Evolutionary conservation across 148 eudicot species (phyloP).

Genomic region (Persicaria tinctoria): DNA sequence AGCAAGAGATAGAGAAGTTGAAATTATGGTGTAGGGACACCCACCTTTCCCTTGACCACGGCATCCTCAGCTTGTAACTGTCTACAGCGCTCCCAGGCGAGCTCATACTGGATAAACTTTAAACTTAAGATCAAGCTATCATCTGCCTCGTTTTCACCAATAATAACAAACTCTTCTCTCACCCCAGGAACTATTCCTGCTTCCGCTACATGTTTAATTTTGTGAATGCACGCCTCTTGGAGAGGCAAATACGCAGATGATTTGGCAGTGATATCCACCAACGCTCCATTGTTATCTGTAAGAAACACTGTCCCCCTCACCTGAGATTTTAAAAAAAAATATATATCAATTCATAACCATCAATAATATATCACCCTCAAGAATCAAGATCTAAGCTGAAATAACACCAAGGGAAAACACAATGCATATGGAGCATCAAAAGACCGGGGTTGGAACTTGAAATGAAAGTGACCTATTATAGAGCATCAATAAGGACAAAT

Average conservation of each 20-base stretch:
- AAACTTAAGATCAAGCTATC: conserved; percentile 82
- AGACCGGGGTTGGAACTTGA: neutral
- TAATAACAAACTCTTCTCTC: conserved; percentile 63
- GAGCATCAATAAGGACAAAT: neutral
- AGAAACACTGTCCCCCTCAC: conserved; percentile 72
- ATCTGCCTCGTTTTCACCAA: conserved; percentile 74
- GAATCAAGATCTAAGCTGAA: neutral
- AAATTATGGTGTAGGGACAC: conserved; percentile 13
- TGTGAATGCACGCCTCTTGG: conserved; percentile 67
- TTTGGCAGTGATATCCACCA: conserved; percentile 79
- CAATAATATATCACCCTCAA: conserved; percentile 1
- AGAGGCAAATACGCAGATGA: conserved; percentile 88
- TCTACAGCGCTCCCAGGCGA: conserved; percentile 97
- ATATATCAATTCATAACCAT: conserved; percentile 2
- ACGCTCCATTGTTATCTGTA: conserved; percentile 67
- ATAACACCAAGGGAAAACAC: neutral
- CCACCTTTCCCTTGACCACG: conserved; percentile 78
- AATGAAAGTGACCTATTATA: neutral
- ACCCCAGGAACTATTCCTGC: conserved; percentile 83
- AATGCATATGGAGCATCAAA: neutral
- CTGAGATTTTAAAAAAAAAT: conserved; percentile 29
- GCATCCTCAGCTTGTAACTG: conserved; percentile 96
- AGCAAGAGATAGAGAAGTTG: neutral
- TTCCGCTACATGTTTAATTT: conserved; percentile 59
- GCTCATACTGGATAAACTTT: conserved; percentile 57